phyloP scores from a whole-genome alignment of 73 alveolate species.

The Strombidium stylifer region DNA sequence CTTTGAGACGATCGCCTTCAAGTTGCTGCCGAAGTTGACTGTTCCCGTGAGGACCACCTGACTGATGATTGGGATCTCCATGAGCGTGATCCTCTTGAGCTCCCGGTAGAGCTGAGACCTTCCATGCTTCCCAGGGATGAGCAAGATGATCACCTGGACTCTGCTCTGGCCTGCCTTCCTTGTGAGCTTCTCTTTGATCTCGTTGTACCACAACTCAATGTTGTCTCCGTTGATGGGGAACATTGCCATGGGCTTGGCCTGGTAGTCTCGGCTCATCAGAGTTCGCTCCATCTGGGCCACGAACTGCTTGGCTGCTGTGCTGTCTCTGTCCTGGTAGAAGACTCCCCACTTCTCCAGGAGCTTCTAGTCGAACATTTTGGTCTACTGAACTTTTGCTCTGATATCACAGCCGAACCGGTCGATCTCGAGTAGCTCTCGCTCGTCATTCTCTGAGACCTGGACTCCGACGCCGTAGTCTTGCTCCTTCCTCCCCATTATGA shows the following conservation, averaged over 20 bases:
- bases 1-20: constrained; percentile 68
- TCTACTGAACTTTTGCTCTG: constrained; percentile 80
- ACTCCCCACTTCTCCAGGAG: constrained; percentile 79
- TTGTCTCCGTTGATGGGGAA: constrained; percentile 51
- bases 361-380: constrained; percentile 75
- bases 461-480: constrained; percentile 45
- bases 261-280: constrained; percentile 50
- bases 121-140: constrained; percentile 76
- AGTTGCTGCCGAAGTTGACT: constrained; percentile 42
- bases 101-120: constrained; percentile 72
- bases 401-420: constrained; percentile 66
- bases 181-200: constrained; percentile 23
- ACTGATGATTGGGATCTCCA: constrained; percentile 63
- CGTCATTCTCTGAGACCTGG: too few relatives aligned
- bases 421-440: constrained; percentile 21
- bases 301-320: constrained; percentile 57
- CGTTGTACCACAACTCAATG: constrained; percentile 58
- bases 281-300: constrained; percentile 54
- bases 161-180: too few relatives aligned
- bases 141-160: constrained; percentile 38
- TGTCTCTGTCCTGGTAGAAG: constrained; percentile 75
- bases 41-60: constrained; percentile 73
- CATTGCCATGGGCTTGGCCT: constrained; percentile 62
- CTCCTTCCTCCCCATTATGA: constrained; percentile 54
- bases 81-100: constrained; percentile 58